phyloP scores from a whole-genome alignment of 2,329 filamentous ascomycete species.

The Colletotrichum theobromicola region DNA sequence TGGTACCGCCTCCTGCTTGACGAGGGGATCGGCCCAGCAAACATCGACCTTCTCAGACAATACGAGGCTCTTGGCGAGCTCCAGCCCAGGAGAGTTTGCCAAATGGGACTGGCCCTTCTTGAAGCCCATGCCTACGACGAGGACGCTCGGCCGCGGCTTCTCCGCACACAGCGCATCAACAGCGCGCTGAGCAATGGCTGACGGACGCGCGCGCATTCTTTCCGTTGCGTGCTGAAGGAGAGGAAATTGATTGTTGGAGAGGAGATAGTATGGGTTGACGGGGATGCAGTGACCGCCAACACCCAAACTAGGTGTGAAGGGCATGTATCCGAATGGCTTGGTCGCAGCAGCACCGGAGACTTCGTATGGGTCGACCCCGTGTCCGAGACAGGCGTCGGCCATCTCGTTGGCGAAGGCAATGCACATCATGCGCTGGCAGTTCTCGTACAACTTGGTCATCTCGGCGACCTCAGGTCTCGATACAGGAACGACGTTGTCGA shows the following conservation, averaged over 20 bases:
- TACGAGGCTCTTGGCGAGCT: constrained; percentile 41
- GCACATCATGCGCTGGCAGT: constrained; percentile 60
- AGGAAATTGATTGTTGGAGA: constrained; percentile 52
- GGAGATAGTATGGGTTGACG: constrained; percentile 58
- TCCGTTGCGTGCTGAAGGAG: constrained; percentile 49
- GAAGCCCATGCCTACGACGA: constrained; percentile 56
- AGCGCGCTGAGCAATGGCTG: constrained; percentile 39
- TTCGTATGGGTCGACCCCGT: constrained; percentile 55
- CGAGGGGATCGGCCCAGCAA: constrained; percentile 48
- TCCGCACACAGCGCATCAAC: constrained; percentile 33
- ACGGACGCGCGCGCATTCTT: constrained; percentile 48
- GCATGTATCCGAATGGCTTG: constrained; percentile 59
- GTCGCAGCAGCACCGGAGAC: constrained; percentile 53
- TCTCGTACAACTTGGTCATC: constrained; percentile 64
- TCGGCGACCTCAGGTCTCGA: constrained; percentile 60
- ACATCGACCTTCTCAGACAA: constrained; percentile 44
- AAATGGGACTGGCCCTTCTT: constrained; percentile 54
- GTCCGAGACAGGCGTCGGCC: constrained; percentile 53
- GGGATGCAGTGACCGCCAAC: constrained; percentile 64
- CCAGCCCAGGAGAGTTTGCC: constrained; percentile 52
- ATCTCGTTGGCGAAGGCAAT: constrained; percentile 63
- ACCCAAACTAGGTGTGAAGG: constrained; percentile 51
- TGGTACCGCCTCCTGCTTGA: constrained; percentile 44
- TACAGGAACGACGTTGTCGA: constrained; percentile 52
- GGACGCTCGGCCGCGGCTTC: constrained; percentile 32